A percentile compares a stretch with the other conserved stretches of the same genome.
phyloP scores from a whole-genome alignment of 2,329 filamentous ascomycete genomes.

The Penicillium sp. region DNA sequence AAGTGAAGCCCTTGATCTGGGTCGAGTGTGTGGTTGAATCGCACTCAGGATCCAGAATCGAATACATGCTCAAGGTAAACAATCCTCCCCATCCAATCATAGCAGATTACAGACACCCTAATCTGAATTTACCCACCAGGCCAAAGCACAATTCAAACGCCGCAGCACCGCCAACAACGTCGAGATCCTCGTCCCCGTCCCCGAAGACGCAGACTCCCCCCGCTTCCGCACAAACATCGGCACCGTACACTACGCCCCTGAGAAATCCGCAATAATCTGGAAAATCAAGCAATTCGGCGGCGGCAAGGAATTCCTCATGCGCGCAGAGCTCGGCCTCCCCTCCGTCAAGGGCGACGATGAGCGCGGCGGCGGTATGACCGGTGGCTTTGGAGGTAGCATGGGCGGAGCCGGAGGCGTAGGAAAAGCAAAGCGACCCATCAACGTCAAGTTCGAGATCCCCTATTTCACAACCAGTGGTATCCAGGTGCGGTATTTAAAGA shows the following conservation, averaged over 20 bases:
- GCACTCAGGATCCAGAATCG: constrained; percentile 89
- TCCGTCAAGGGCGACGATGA: constrained; percentile 95
- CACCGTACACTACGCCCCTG: constrained; percentile 93
- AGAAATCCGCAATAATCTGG: constrained; percentile 97
- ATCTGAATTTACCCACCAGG: constrained; percentile 43
- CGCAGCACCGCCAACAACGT: constrained; percentile 98
- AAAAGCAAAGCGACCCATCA: constrained; percentile 94
- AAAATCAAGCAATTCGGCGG: constrained; percentile 99
- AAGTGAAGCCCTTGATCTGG: constrained; percentile 98
- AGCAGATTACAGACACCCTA: not conserved
- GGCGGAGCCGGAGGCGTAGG: constrained; percentile 72
- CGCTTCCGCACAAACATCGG: constrained; percentile 97
- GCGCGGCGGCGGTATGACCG: constrained; percentile 94
- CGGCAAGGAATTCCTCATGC: constrained; percentile 98
- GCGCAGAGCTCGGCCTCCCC: constrained; percentile 88
- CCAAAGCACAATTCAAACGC: constrained; percentile 95
- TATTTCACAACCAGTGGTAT: constrained; percentile 99
- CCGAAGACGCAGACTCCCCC: constrained; percentile 92
- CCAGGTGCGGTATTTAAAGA: constrained; percentile 97
- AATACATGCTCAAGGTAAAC: constrained; percentile 89
- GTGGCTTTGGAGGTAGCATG: constrained; percentile 95
- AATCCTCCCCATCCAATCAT: too few species aligned
- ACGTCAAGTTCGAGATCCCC: constrained; percentile 99
- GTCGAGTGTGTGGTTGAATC: constrained; percentile 97
- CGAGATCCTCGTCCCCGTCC: constrained; percentile 94